Percentiles rank a stretch among this genome's conserved stretches.
Conservation (phyloP, 768 basidiomycete species). For the Leccinum truebloodii region DNA sequence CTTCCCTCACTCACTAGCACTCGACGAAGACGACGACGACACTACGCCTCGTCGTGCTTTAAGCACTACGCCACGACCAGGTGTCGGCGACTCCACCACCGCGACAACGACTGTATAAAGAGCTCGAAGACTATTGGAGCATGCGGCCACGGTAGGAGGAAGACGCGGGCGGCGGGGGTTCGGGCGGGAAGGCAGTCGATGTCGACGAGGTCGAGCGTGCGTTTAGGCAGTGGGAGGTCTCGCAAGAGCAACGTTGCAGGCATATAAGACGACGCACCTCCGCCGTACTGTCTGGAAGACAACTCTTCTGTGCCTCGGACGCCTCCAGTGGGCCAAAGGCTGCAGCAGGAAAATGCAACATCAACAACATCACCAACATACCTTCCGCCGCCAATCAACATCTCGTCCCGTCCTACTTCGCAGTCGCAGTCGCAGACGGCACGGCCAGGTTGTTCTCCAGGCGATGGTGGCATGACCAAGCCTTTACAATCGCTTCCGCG, state of each 20-base stretch:
- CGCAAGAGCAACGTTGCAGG: slow-evolving; percentile 14
- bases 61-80: too few species aligned
- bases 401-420: slow-evolving; percentile 14
- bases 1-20: too few species aligned
- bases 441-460: background rate
- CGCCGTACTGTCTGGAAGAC: slow-evolving; percentile 65
- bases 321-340: background rate
- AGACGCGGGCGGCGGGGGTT: slow-evolving; percentile 2
- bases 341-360: background rate
- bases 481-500: background rate
- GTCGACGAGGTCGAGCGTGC: slow-evolving; percentile 22
- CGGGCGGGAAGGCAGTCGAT: slow-evolving; percentile 24
- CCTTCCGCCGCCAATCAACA: slow-evolving; percentile 15
- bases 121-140: slow-evolving; percentile 75
- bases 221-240: slow-evolving; percentile 48
- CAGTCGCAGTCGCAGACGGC: background rate
- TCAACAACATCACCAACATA: background rate
- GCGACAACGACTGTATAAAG: slow-evolving; percentile 41
- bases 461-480: background rate
- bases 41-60: too few species aligned
- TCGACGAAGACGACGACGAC: too few species aligned
- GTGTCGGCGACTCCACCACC: too few species aligned
- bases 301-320: background rate
- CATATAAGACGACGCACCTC: slow-evolving; percentile 54
- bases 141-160: slow-evolving; percentile 58